Evolutionary conservation across 306 rosid genomes (phyloP), one percentile per base, ranked within the genome.

Genomic region (Styphnolobium japonicum): DNA sequence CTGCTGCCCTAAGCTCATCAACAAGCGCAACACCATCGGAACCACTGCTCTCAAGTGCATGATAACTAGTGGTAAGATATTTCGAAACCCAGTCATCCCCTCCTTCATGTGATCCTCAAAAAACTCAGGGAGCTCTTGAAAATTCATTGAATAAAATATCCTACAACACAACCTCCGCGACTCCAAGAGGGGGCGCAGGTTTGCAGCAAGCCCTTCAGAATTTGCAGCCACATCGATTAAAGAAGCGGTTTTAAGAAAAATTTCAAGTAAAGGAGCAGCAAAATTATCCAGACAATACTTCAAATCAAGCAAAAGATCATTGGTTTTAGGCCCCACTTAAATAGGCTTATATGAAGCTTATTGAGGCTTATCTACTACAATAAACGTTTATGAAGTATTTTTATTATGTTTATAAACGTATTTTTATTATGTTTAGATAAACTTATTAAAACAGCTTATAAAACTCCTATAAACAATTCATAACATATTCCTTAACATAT

Each of bases 41-140:
- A 7, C 91, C 90, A 74, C 89, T 88, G 10, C 67, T 81, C 89
- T 95, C 99, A 19, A 95, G 94, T 5, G 79, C 73, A 0, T 91
- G 93, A 68, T 95, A 95, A 60, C 66, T 75, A 4, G 88, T 81
- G 6, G 88, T 88, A 0, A 95, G 87, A 33, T 93, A 95, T 62
- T 93, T 93, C 85, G 23, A 69, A 91, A 90, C 82, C 91, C 98
- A 39, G 71, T 72, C 97, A 95, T 91, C 98, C 98, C 93, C 87
- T 93, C 99, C 16, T 86, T 88, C 97, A 95, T 95, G 69, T 95
- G 99, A 78, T 95, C 98, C 97, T 93, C 97, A 34, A 95, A 95
- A 71, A 88, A 93, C 88, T 95, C 96, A 0, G 99, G 99, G 16
- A 95, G 86, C 83, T 95, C 99, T 65, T 95, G 99, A 78, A 89